Evolutionary conservation across 2,329 filamentous ascomycete species (phyloP).

Genomic region (Aureobasidium musti): DNA sequence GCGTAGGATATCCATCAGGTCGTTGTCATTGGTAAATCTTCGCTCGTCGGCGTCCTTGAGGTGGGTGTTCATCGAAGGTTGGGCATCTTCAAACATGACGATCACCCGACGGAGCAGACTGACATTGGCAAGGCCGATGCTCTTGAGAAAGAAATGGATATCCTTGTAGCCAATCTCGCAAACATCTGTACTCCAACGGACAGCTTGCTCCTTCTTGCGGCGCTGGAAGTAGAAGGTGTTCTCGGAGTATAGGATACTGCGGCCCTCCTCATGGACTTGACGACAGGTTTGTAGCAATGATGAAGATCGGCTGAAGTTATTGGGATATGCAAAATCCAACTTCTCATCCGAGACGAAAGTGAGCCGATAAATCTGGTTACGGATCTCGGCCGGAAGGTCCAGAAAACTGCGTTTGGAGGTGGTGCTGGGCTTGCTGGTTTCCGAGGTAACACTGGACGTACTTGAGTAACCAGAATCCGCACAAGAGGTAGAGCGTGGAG

Average conservation of each 20-base stretch:
- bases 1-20: constrained; percentile 50
- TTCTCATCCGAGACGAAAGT: constrained; percentile 43
- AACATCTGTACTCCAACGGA: constrained; percentile 42
- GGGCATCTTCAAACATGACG: constrained; percentile 51
- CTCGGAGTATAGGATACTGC: constrained; percentile 53
- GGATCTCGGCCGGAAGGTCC: constrained; percentile 48
- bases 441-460: constrained; percentile 19
- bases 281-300: constrained; percentile 52
- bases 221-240: constrained; percentile 52
- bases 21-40: constrained; percentile 53
- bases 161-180: constrained; percentile 52
- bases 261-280: constrained; percentile 50
- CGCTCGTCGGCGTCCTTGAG: constrained; percentile 46
- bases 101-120: constrained; percentile 50
- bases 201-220: constrained; percentile 41
- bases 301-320: constrained; percentile 46
- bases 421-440: constrained; percentile 13
- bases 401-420: constrained; percentile 38
- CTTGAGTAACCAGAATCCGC: constrained; percentile 26
- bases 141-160: constrained; percentile 49
- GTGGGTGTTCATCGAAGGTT: constrained; percentile 45
- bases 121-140: constrained; percentile 52
- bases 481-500: background rate
- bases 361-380: constrained; percentile 51
- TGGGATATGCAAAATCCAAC: constrained; percentile 43